Evolutionary conservation across 1,284 basidiomycete species (phyloP).

Genomic region (Melampsora larici-populina): DNA sequence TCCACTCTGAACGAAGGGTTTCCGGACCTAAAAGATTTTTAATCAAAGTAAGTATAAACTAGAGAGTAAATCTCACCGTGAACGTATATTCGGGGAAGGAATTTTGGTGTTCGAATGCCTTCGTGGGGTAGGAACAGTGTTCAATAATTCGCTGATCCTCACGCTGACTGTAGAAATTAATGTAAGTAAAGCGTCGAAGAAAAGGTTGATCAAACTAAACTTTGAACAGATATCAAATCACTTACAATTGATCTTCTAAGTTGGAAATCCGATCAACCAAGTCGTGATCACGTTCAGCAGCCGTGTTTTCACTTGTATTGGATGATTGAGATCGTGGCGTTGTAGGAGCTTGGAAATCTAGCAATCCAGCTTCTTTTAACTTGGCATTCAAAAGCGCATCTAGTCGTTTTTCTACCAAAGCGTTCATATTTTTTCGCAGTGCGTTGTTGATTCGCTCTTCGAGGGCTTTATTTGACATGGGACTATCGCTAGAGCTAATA

Average conservation of each 20-base stretch:
- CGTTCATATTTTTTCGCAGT: conserved; percentile 4
- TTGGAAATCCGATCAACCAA: conserved; percentile 1
- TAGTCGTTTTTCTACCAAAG: conserved; percentile 19
- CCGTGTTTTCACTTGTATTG: neutral
- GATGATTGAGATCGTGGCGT: neutral
- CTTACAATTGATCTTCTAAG: conserved; percentile 42
- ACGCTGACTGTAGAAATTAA: conserved; percentile 15
- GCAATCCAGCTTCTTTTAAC: conserved; percentile 9
- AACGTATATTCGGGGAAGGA: too few species aligned
- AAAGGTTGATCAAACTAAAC: neutral
- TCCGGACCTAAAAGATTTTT: too few species aligned
- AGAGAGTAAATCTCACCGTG: too few species aligned
- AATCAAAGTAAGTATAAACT: too few species aligned
- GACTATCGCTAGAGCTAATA: too few species aligned
- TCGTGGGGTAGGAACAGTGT: neutral
- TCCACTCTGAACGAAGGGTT: too few species aligned
- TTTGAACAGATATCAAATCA: neutral
- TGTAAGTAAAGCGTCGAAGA: neutral
- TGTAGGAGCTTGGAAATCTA: neutral
- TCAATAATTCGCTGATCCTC: conserved; percentile 30
- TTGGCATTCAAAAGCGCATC: conserved; percentile 28
- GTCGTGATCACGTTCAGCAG: neutral
- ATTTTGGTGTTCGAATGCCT: too few species aligned
- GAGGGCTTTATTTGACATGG: neutral
- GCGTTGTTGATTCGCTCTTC: conserved; percentile 19